Evolutionary conservation across 768 basidiomycete species (phyloP), one percentile per base, ranked within the genome.

Genomic region (Mycena alexandri): DNA sequence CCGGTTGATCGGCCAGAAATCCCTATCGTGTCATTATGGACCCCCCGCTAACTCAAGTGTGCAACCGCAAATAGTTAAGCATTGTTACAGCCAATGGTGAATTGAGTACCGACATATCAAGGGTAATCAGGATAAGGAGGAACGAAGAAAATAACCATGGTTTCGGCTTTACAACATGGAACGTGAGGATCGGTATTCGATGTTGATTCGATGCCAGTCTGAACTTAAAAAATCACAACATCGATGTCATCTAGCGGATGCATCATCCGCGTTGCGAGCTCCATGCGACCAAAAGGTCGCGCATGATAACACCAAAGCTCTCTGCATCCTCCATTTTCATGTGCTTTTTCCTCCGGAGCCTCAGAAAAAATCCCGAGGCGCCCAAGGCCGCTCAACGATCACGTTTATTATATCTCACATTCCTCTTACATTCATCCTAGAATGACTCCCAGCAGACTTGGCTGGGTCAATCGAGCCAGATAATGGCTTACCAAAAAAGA

Each of bases 401-500:
- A 58, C 44, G 44, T 58, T 58, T 47, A 58, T 58, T 58, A 47
- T 58, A 47, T 22, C 47, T 22, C 57, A 58, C 57, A 58, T 47
- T 44, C 56, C 25, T 57, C 56, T 57, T 57, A 38, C 41, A 56
- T 56, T 58, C 44, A 58, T 58, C 57, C 57, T 58, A 57, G 41
- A 57, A 44, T 57, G 43, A 44, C 25, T 57, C 56, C 53, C 22
- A 33, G 17, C 42, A 44, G 42, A 44, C 43, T 46, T 44, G 56
- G n/a, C n/a, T n/a, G 25, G 21, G 38, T 55, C 38, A 55, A 42
- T 42, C 53, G 38, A 36, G 41, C 11, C 41, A 25, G 22, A 56
- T 41, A 56, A 41, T 56, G 42, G 24, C 34, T 25, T 43, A 43
- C 55, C 41, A 38, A 56, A 47, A 47, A 58, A 58, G n/a, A n/a